A percentile compares a stretch with the other conserved stretches of the same genome.
Evolutionary conservation across 2,329 filamentous ascomycete species (phyloP).

Genomic region (Epichloe sibirici): DNA sequence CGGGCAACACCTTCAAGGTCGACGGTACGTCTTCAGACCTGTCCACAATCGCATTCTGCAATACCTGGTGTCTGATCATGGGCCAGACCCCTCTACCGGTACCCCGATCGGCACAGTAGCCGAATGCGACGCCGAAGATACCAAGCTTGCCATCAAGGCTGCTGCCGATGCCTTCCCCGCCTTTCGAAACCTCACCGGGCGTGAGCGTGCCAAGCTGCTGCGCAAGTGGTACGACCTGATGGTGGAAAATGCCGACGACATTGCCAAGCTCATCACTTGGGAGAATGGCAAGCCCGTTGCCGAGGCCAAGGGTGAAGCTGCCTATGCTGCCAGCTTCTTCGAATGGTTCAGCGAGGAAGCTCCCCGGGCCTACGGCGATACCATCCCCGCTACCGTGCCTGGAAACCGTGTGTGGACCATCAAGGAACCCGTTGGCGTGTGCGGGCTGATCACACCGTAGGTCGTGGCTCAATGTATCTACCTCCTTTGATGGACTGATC

Average conservation of each 20-base stretch:
- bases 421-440: constrained; percentile 77
- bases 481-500: neutral
- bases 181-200: constrained; percentile 60
- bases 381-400: constrained; percentile 56
- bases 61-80: neutral
- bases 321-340: constrained; percentile 63
- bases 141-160: constrained; percentile 70
- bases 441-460: constrained; percentile 65
- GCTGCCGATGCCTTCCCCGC: constrained; percentile 62
- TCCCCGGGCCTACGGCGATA: constrained; percentile 60
- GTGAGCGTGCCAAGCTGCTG: constrained; percentile 61
- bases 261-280: constrained; percentile 75
- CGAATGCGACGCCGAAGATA: constrained; percentile 70
- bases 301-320: constrained; percentile 60
- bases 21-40: constrained; percentile 35
- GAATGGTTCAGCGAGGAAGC: constrained; percentile 78
- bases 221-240: constrained; percentile 75
- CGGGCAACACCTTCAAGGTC: constrained; percentile 86
- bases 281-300: constrained; percentile 80
- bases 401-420: constrained; percentile 66
- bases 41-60: neutral
- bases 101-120: constrained; percentile 71
- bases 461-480: neutral
- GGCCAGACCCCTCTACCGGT: constrained; percentile 64
- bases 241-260: constrained; percentile 64